phyloP scores from a whole-genome alignment of 768 basidiomycete species.

The Boletus rubroflammeus region DNA sequence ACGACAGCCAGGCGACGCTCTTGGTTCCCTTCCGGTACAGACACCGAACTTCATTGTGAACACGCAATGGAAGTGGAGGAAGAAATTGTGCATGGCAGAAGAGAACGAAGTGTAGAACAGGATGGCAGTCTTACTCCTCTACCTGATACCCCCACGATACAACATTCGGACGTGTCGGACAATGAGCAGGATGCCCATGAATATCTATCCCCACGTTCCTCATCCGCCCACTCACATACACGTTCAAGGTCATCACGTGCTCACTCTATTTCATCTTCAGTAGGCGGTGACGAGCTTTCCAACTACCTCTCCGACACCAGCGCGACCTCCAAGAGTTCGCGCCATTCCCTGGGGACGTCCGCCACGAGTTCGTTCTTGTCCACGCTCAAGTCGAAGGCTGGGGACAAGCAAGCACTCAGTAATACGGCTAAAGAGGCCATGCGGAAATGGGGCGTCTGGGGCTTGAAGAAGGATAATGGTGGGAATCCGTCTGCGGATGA shows the following conservation, averaged over 20 bases:
- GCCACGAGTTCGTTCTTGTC: conserved; percentile 64
- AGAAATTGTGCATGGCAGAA: conserved; percentile 14
- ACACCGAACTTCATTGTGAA: conserved; percentile 32
- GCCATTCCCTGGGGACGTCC: conserved; percentile 40
- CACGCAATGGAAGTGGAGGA: conserved; percentile 25
- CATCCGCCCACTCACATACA: conserved; percentile 43
- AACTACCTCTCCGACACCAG: conserved; percentile 35
- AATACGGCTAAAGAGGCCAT: conserved; percentile 86
- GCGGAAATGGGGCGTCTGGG: conserved; percentile 90
- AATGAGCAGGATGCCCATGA: conserved; percentile 18
- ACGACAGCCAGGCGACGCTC: conserved; percentile 42
- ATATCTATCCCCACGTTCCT: conserved; percentile 35
- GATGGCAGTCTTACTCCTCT: conserved; percentile 31
- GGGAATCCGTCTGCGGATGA: conserved; percentile 36
- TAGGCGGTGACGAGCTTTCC: conserved; percentile 25
- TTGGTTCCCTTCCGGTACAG: conserved; percentile 52
- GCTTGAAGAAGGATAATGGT: conserved; percentile 52
- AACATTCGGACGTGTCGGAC: conserved; percentile 13
- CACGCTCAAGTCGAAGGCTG: conserved; percentile 69
- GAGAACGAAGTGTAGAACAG: conserved; percentile 33
- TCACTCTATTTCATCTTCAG: conserved; percentile 34
- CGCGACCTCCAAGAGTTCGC: conserved; percentile 31
- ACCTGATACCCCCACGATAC: conserved; percentile 5
- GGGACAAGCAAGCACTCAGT: conserved; percentile 82
- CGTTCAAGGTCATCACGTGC: conserved; percentile 33